These are phyloP conservation scores for Fusarium robinianum DNA, from an alignment of 2,329 filamentous ascomycete genomes.

Conservation along the genomic window DNA sequence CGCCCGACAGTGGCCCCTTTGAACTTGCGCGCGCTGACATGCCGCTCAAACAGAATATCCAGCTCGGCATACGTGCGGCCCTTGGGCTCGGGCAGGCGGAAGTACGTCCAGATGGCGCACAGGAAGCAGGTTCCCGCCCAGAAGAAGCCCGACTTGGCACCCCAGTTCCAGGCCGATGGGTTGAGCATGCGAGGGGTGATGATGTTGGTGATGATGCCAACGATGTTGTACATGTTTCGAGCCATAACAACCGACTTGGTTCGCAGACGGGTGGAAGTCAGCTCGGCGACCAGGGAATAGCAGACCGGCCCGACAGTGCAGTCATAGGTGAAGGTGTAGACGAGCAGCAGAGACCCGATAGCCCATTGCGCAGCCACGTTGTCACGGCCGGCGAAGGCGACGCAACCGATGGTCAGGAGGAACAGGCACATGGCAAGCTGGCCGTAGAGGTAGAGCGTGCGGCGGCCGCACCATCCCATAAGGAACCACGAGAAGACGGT, in stretches of 20 bases:
- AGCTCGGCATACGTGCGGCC: constrained; percentile 59
- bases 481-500: constrained; percentile 53
- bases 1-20: constrained; percentile 38
- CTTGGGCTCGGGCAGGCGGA: constrained; percentile 59
- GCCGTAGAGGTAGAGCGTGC: constrained; percentile 51
- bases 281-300: constrained; percentile 75
- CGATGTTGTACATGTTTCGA: constrained; percentile 54
- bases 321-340: constrained; percentile 51
- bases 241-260: constrained; percentile 53
- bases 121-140: constrained; percentile 51
- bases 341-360: constrained; percentile 50
- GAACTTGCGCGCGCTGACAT: constrained; percentile 49
- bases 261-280: constrained; percentile 51
- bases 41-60: constrained; percentile 57
- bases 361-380: constrained; percentile 53
- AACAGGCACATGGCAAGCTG: constrained; percentile 53
- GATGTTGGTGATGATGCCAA: constrained; percentile 52
- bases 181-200: constrained; percentile 54
- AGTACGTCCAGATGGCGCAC: constrained; percentile 55
- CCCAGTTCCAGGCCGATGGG: constrained; percentile 52
- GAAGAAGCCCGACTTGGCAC: constrained; percentile 53
- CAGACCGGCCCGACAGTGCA: constrained; percentile 61
- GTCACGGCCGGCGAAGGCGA: constrained; percentile 58
- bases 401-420: constrained; percentile 51
- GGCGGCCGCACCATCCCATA: constrained; percentile 50